Base-by-base conservation (phyloP, 1,284 basidiomycete species). In the Rhodotorula sp. region DNA sequence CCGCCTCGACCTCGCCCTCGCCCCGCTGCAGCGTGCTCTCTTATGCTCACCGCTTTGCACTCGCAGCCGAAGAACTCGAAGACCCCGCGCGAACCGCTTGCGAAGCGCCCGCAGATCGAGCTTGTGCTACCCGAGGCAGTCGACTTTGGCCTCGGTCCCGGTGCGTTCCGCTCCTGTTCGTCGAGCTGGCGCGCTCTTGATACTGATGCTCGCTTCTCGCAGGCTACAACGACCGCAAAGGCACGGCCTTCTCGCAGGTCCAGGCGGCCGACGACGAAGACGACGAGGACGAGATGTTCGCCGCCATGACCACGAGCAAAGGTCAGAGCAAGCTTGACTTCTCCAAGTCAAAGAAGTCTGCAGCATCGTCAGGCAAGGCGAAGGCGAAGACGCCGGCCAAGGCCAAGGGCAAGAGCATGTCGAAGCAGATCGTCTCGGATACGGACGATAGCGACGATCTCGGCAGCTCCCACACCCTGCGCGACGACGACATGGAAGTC, bases 131-230 rank as follows among this genome's bases (percentile, higher is more conserved):
- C 70, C 2, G 70, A 74, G 23, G n/a, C 61, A 8, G 61, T 60
- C 25, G 74, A 76, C 57, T 74, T 59, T 60, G 74, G 74, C 7
- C 63, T 76, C 65, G 74, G 74, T 0, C 58, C 64, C 45, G 72
- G 74, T 74, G 10, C 21, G 44, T 45, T 4, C 52, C 7, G 34
- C 55, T 10, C 10, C 13, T 9, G n/a, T 1, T n/a, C 9, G 14
- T 19, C 49, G 8, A 1, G 10, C 16, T 19, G 25, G 7, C 25
- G 2, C 7, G 0, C 54, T 16, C 5, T 2, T 46, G 34, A 5
- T 12, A 21, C 42, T 41, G 23, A 44, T 12, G 44, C 12, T 44
- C 10, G 2, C 1, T 2, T 5, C 1, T 7, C 9, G 4, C 64
- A 75, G 74, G 66, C 50, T 73, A 75, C 61, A 64, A 61, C 46